Percentiles rank a stretch among this genome's conserved stretches.
These are phyloP conservation scores for Curvularia hawaiiensis DNA, from an alignment of 2,329 filamentous ascomycete species.

Conservation along the genomic window DNA sequence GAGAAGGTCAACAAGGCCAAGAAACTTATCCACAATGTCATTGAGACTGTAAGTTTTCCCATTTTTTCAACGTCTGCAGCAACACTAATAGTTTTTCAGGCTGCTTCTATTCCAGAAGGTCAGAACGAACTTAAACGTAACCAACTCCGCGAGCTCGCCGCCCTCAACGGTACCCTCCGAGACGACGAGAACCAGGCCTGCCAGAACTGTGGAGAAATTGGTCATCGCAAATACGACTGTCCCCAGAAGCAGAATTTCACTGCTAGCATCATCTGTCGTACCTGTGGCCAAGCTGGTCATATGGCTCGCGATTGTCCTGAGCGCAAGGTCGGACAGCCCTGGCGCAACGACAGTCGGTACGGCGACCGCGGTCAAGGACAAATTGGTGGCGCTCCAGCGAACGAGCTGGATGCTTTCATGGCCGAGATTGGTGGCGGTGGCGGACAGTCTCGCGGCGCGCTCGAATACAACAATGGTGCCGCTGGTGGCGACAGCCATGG, in stretches of 20 bases:
- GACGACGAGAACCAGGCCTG: slow-evolving; percentile 99
- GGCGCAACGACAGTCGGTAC: slow-evolving; percentile 76
- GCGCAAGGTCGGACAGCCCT: slow-evolving; percentile 85
- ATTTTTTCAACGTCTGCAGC: slow-evolving; percentile 6
- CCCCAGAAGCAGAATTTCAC: slow-evolving; percentile 98
- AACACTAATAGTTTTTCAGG: slow-evolving; percentile 61
- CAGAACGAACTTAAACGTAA: slow-evolving; percentile 99
- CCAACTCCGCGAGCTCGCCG: slow-evolving; percentile 95
- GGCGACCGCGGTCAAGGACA: slow-evolving; percentile 59
- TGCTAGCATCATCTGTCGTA: slow-evolving; percentile 98
- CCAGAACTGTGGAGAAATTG: slow-evolving; percentile 98
- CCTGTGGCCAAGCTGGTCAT: slow-evolving; percentile 96
- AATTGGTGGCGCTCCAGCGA: slow-evolving; percentile 79
- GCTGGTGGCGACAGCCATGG: slow-evolving; percentile 55
- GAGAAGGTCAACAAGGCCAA: slow-evolving; percentile 99
- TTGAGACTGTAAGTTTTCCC: slow-evolving; percentile 84
- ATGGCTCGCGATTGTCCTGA: slow-evolving; percentile 99
- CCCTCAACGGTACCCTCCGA: slow-evolving; percentile 97
- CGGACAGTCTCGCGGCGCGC: slow-evolving; percentile 71
- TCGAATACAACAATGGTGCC: slow-evolving; percentile 57
- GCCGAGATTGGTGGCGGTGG: slow-evolving; percentile 84
- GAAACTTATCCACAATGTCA: slow-evolving; percentile 96
- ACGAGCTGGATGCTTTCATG: slow-evolving; percentile 99
- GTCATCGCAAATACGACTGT: slow-evolving; percentile 98
- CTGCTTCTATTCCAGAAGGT: slow-evolving; percentile 96